A percentile compares a stretch with the other conserved stretches of the same genome.
These are phyloP conservation scores for Pythium aphanidermatum DNA, from an alignment of 352 stramenopile species.

Conservation along the genomic window DNA sequence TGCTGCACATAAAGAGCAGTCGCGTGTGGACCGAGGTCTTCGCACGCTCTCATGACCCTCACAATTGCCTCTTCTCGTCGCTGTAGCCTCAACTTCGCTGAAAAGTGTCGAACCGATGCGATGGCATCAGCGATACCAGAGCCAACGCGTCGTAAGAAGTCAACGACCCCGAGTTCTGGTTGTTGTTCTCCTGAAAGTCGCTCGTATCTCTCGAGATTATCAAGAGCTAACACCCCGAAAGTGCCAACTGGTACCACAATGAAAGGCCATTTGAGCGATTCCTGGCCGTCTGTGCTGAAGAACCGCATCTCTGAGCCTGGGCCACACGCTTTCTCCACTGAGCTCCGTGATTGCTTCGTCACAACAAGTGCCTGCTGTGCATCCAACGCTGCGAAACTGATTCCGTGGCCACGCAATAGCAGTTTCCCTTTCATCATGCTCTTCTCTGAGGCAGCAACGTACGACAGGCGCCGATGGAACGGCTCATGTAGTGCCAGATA, in stretches of 20 bases:
- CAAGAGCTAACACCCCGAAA: conserved; percentile 46
- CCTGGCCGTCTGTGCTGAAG: conserved; percentile 24
- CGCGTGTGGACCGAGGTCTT: conserved; percentile 22
- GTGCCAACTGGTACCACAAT: conserved; percentile 47
- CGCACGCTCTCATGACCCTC: conserved; percentile 41
- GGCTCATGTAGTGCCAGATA: conserved; percentile 68
- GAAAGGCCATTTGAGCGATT: conserved; percentile 43
- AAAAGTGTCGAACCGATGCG: conserved; percentile 1
- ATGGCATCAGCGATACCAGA: conserved; percentile 17
- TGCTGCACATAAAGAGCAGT: conserved; percentile 34
- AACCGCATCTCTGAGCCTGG: conserved; percentile 22
- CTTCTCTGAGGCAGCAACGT: conserved; percentile 38
- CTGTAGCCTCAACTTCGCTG: conserved; percentile 8
- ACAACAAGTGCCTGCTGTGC: conserved; percentile 36
- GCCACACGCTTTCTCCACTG: not conserved
- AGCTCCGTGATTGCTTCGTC: not conserved
- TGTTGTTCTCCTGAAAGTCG: conserved; percentile 29
- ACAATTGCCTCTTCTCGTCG: conserved; percentile 34
- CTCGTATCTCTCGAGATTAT: conserved; percentile 55
- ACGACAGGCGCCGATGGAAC: conserved; percentile 31
- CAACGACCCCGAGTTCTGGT: conserved; percentile 69
- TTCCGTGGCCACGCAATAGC: conserved; percentile 41
- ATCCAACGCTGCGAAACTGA: conserved; percentile 49
- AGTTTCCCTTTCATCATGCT: conserved; percentile 64
- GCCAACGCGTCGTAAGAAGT: conserved; percentile 52